Conservation (phyloP, 768 basidiomycete genomes). For the Cyathus striatus region DNA sequence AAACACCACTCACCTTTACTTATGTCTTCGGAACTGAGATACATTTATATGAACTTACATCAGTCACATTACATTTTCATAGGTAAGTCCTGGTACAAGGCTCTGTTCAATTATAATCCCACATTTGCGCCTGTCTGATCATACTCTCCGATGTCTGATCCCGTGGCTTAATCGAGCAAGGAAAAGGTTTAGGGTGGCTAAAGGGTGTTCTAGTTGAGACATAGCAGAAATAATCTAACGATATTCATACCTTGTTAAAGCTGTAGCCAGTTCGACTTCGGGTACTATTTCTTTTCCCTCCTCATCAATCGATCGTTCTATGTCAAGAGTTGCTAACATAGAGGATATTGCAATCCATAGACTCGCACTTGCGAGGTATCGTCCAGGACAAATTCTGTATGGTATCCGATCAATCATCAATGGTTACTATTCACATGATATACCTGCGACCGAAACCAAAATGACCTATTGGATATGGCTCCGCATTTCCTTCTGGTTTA, state of each 20-base stretch:
- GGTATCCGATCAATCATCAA: background rate
- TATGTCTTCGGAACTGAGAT: too few relatives aligned
- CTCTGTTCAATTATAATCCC: too few relatives aligned
- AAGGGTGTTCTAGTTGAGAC: too few relatives aligned
- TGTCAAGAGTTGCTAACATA: constrained; percentile 18
- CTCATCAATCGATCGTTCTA: constrained; percentile 18
- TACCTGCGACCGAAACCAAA: constrained; percentile 1
- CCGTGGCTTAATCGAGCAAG: constrained; percentile 1
- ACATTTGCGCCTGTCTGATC: too few relatives aligned
- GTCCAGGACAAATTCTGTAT: constrained; percentile 20
- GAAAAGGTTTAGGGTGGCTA: constrained; percentile 4
- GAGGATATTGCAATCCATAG: constrained; percentile 26
- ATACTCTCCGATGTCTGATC: too few relatives aligned
- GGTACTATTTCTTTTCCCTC: constrained; percentile 22
- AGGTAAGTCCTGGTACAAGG: too few relatives aligned
- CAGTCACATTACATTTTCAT: too few relatives aligned
- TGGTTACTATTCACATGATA: background rate
- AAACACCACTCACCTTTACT: too few relatives aligned
- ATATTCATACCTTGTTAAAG: constrained; percentile 3
- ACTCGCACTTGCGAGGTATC: constrained; percentile 21
- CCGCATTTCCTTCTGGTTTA: background rate
- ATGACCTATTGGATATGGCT: constrained; percentile 1
- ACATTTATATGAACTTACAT: too few relatives aligned
- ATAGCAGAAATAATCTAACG: background rate
- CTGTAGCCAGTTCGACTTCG: constrained; percentile 5